Evolutionary conservation across 176 grass and related monocot genomes (phyloP), one percentile per base, ranked within the genome.

Genomic region (Aegilops bicornis): DNA sequence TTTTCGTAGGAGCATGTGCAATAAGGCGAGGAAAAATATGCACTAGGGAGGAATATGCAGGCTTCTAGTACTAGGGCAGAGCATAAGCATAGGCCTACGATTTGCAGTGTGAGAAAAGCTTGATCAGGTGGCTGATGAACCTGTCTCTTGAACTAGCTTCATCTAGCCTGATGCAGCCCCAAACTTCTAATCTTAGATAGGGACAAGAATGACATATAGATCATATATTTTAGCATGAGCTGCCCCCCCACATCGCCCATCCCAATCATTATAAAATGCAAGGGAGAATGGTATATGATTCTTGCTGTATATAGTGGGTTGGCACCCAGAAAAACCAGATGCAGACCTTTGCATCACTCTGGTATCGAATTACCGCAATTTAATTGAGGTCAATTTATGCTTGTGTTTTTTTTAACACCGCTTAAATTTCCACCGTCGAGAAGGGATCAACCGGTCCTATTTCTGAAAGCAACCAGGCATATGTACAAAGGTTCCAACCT

Each of bases 181-280:
- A 76, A 86, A 84, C 39, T 64, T 79, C 64, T 66, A 73, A 86
- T 58, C 70, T 65, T 78, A 86, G 58, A 64, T 79, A 79, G 86
- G 73, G 83, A 82, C 79, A 89, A 86, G 78, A 86, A 79, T 43
- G 58, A 23, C 31, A 78, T 82, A 58, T 86, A 84, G 35, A 78
- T 91, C 71, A 63, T 68, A 82, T 83, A 81, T 87, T 91, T 86
- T 89, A 17, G 76, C 70, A 89, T 80, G 62, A 86, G 79, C 73
- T 94, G 86, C 67, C 45, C 75, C 77, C 84, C 78, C n/a, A 69
- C 36, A 45, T 78, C 69, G 45, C 64, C 63, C 30, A 81, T 82
- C 64, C 36, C 84, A 84, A 69, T 88, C 63, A 82, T 82, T 89
- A 88, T 61, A 93, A 96, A 96, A 90, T 76, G 8, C 79, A 91